phyloP scores from a whole-genome alignment of 192 early-diverging fungal species.

The Linnemannia hyalina region DNA sequence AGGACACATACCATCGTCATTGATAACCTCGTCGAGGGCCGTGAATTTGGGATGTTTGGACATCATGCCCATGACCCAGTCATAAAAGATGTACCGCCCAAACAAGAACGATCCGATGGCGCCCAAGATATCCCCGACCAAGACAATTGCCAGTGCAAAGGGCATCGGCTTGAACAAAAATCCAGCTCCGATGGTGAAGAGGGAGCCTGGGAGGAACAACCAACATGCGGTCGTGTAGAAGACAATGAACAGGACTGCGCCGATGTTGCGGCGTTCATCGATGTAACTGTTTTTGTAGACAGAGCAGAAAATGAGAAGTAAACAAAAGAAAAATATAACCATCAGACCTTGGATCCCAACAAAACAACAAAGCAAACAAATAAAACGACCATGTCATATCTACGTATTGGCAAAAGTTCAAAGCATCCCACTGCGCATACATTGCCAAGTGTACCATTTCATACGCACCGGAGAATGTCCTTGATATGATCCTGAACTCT shows the following conservation, averaged over 20 bases:
- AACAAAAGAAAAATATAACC: background rate
- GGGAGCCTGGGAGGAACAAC: slow-evolving; percentile 47
- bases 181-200: slow-evolving; percentile 59
- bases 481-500: slow-evolving; percentile 60
- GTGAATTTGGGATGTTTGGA: slow-evolving; percentile 50
- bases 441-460: too few relatives aligned
- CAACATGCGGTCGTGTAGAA: slow-evolving; percentile 47
- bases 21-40: slow-evolving; percentile 56
- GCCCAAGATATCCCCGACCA: slow-evolving; percentile 54
- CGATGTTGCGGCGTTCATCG: slow-evolving; percentile 26
- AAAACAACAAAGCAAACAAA: background rate
- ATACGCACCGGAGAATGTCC: slow-evolving; percentile 46
- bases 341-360: background rate
- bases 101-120: slow-evolving; percentile 59
- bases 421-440: too few relatives aligned
- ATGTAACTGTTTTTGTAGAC: slow-evolving; percentile 12
- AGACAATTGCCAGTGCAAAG: slow-evolving; percentile 50
- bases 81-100: slow-evolving; percentile 59
- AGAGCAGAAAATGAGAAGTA: background rate
- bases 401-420: too few relatives aligned
- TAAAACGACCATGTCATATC: background rate
- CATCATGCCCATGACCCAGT: slow-evolving; percentile 59
- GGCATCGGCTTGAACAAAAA: slow-evolving; percentile 60
- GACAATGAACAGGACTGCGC: slow-evolving; percentile 35
- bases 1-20: slow-evolving; percentile 55